Base-by-base conservation (phyloP, 768 basidiomycete species). In the Termitomyces sp. region DNA sequence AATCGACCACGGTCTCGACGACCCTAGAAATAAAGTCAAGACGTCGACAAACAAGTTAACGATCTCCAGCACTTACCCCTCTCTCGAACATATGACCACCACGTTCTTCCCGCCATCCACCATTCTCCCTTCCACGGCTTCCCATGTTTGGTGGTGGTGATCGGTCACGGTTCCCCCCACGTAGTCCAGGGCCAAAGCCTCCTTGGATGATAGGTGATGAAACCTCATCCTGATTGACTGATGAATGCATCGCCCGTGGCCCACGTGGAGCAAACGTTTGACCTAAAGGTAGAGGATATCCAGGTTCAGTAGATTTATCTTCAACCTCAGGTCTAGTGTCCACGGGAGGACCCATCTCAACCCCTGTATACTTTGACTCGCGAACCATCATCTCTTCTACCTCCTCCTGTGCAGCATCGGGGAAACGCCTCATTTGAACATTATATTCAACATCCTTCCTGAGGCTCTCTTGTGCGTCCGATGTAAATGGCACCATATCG, bases 161-260 rank as follows among this genome's bases (percentile, higher is more conserved):
- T n/a, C 62, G 61, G 5, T 67, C 63, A 22, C 39, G 55, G 20
- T 46, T 48, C 13, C 62, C 46, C 9, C 36, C 32, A 8, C 55
- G 46, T 3, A 37, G 32, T 44, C n/a, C 55, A 13, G 49, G 51
- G 3, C 48, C 56, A n/a, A 55, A 27, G 5, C 32, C 41, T 36
- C 49, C 62, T 22, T 43, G 59, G 20, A 42, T 43, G 29, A 62
- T 46, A 18, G 61, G 62, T 37, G 62, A 61, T n/a, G 44, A 46
- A 22, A 44, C 37, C n/a, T 44, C 39, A 39, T 51, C 46, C 31
- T 44, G 56, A 48, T n/a, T 43, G 39, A 49, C 46, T 18, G 43
- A 53, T 51, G 60, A 22, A n/a, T 22, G 55, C 73, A 72, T 71
- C 8, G 71, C 71, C 52, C 74, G 58, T 27, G 60, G 60, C 20